A percentile compares a stretch with the other conserved stretches of the same genome.
Conservation (phyloP, 1,139 yeast genomes). For the Zygotorulaspora mrakii region DNA sequence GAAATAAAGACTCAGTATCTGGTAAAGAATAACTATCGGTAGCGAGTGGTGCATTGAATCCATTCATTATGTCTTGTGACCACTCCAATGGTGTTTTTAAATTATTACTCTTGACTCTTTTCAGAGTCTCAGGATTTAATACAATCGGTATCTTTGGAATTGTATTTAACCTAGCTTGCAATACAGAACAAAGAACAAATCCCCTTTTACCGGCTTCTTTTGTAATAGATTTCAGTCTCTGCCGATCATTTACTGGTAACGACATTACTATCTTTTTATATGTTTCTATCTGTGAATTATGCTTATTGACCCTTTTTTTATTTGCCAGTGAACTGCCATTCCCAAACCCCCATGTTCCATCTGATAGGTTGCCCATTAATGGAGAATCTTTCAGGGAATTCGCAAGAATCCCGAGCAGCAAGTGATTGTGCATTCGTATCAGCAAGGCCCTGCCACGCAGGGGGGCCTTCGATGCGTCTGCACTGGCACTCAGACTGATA, state of each 20-base stretch:
- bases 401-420: slow-evolving; percentile 75
- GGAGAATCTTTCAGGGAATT: slow-evolving; percentile 63
- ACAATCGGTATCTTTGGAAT: slow-evolving; percentile 87
- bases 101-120: slow-evolving; percentile 41
- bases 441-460: slow-evolving; percentile 17
- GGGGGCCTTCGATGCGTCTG: slow-evolving; percentile 1
- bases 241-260: slow-evolving; percentile 77
- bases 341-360: slow-evolving; percentile 35
- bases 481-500: slow-evolving; percentile 1
- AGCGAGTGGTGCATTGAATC: slow-evolving; percentile 80
- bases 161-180: slow-evolving; percentile 77
- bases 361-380: slow-evolving; percentile 24
- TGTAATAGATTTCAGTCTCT: slow-evolving; percentile 77
- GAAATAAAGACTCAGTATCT: slow-evolving; percentile 64
- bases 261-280: slow-evolving; percentile 85
- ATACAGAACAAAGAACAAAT: slow-evolving; percentile 68
- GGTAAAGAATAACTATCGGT: slow-evolving; percentile 80
- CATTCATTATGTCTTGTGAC: slow-evolving; percentile 91
- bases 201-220: slow-evolving; percentile 78
- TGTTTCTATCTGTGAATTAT: slow-evolving; percentile 62
- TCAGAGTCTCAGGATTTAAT: slow-evolving; percentile 42
- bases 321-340: slow-evolving; percentile 26
- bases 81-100: slow-evolving; percentile 64
- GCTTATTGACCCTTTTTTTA: slow-evolving; percentile 32
- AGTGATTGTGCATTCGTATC: slow-evolving; percentile 67